phyloP scores from a whole-genome alignment of 805 yeast genomes.

The Metschnikowia amazonensis region DNA sequence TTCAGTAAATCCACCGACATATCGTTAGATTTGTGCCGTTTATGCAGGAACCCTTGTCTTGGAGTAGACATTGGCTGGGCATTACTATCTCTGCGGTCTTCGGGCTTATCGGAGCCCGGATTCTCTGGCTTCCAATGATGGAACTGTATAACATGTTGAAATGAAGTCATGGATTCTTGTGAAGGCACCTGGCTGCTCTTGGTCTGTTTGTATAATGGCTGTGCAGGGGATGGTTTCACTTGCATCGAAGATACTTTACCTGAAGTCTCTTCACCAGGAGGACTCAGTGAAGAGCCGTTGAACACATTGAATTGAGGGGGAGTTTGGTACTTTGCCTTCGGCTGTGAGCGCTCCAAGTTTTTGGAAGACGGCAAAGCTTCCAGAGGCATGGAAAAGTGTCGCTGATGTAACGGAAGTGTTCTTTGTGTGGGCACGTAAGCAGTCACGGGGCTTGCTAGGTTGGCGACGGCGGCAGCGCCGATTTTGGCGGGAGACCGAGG shows the following conservation, averaged over 20 bases:
- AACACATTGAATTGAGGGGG: constrained; percentile 1
- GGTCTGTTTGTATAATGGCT: constrained; percentile 34
- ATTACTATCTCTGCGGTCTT: constrained; percentile 4
- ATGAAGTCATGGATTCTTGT: constrained; percentile 44
- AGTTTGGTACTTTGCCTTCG: constrained; percentile 1
- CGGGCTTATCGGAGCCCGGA: constrained; percentile 16
- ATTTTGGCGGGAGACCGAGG: constrained; percentile 66
- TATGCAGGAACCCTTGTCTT: constrained; percentile 22
- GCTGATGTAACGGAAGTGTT: constrained; percentile 30
- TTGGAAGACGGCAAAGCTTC: constrained; percentile 8
- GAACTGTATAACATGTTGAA: constrained; percentile 52
- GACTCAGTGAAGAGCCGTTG: neutral
- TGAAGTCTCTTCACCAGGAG: constrained; percentile 1
- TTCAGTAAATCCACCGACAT: constrained; percentile 28
- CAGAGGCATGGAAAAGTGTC: constrained; percentile 44
- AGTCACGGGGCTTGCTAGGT: constrained; percentile 34
- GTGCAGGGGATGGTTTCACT: constrained; percentile 42
- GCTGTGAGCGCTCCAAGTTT: constrained; percentile 5
- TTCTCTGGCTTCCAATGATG: constrained; percentile 55
- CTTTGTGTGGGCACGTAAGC: constrained; percentile 26
- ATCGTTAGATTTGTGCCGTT: constrained; percentile 33
- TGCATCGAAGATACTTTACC: constrained; percentile 36
- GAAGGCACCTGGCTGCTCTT: constrained; percentile 30
- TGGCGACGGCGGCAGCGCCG: constrained; percentile 70
- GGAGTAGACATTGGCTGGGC: neutral